Base-by-base conservation (phyloP, 805 yeast species). In the Nakazawaea ambrosiae region DNA sequence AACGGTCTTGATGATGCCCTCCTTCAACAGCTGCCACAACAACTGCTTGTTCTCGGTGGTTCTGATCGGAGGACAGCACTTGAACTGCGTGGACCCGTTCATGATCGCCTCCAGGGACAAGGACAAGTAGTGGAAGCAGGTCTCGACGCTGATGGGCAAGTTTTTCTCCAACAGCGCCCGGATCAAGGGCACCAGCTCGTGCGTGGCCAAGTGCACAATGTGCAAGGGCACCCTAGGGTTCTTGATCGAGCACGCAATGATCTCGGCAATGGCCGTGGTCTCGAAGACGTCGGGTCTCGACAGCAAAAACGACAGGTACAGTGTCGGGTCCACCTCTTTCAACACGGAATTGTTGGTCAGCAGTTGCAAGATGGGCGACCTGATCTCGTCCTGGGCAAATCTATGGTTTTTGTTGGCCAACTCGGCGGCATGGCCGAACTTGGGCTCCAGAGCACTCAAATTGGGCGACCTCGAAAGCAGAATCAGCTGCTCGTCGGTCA, bases 11-110 rank as follows among this genome's bases (percentile, higher is more conserved):
- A 89, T 80, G 23, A 78, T 62, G 26, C 75, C 78, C 17, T 68
- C 68, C 37, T 73, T 56, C 24, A 90, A 64, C 0, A 90, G 97
- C 40, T 70, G 61, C 97, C 97, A 90, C 32, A 89, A 68, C 26
- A 71, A 66, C 30, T 68, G 58, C 47, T 92, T 70, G 57, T 90
- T 90, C 31, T 69, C 68, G 45, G 81, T 78, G 1, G 82, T 65
- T 43, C 97, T 67, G 47, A 89, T 89, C 2, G 97, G 97, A 1
- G 97, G 97, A 57, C 96, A 90, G 54, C 96, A 90, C 60, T 89
- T 89, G 70, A 72, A 86, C 51, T 81, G 85, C 4, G 96, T 89
- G 11, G 81, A 77, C 36, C 85, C 75, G 49, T 78, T 72, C 15
- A 87, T 79, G 38, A 89, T 86, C 18, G 68, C 66, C 53, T 89